These are phyloP conservation scores for Adenanthera pavonina DNA, from an alignment of 306 rosid genomes.

Conservation along the genomic window DNA sequence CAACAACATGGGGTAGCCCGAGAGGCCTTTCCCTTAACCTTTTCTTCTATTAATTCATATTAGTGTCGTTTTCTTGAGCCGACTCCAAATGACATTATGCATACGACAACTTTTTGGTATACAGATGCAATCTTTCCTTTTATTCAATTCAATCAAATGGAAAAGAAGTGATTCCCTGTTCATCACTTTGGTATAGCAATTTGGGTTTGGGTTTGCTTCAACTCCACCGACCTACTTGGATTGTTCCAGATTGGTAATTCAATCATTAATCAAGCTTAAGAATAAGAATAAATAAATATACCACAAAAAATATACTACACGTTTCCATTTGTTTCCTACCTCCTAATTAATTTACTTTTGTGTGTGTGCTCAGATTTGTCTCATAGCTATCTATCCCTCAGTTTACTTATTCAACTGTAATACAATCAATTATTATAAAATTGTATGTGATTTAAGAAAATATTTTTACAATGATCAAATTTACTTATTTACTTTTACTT, in stretches of 20 bases:
- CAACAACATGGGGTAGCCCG: too few relatives aligned
- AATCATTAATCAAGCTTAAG: not conserved
- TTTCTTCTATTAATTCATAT: not conserved
- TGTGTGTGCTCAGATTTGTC: too few relatives aligned
- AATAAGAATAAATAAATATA: not conserved
- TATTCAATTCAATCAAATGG: too few relatives aligned
- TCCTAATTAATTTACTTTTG: too few relatives aligned
- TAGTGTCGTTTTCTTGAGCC: not conserved
- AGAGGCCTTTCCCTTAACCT: too few relatives aligned
- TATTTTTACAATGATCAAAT: not conserved
- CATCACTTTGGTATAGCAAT: not conserved
- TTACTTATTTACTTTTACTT: not conserved
- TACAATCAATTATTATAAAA: not conserved
- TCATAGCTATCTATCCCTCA: too few relatives aligned
- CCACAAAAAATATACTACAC: too few relatives aligned
- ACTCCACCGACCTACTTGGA: not conserved
- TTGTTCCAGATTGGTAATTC: not conserved
- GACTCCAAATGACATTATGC: not conserved
- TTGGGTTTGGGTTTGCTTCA: not conserved
- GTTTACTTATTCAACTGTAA: too few relatives aligned
- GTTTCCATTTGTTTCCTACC: too few relatives aligned
- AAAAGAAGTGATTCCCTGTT: not conserved
- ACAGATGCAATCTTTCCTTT: not conserved
- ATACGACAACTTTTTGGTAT: not conserved
- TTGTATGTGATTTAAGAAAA: not conserved